Evolutionary conservation across 345 rosid genomes (phyloP).

Genomic region (Clausena lansium): DNA sequence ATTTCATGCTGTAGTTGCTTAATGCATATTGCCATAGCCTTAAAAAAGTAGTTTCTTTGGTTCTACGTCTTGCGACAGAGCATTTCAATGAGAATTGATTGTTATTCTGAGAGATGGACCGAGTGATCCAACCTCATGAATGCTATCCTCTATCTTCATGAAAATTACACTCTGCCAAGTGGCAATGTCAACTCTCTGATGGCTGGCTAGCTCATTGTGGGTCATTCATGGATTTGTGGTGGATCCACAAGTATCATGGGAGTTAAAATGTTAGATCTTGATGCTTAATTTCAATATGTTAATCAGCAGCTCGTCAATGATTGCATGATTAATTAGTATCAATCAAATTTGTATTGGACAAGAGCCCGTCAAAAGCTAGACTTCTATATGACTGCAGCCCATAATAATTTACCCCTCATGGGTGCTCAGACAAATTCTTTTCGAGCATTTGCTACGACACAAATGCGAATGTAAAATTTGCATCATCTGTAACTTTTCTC

Average conservation of each 20-base stretch:
- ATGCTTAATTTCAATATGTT: too few relatives aligned
- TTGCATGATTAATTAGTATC: background rate
- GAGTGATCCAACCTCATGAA: background rate
- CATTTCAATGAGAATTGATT: background rate
- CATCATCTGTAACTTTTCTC: background rate
- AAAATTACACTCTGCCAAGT: background rate
- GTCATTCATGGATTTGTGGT: background rate
- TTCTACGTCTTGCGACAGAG: background rate
- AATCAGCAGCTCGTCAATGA: background rate
- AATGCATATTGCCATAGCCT: constrained; percentile 11
- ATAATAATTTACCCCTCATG: background rate
- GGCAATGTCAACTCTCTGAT: background rate
- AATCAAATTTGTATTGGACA: background rate
- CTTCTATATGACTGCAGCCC: background rate
- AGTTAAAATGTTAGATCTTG: background rate
- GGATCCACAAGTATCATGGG: background rate
- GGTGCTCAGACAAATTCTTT: background rate
- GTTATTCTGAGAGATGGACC: background rate
- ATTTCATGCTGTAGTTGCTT: background rate
- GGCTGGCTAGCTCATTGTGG: background rate
- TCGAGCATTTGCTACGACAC: background rate
- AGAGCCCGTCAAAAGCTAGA: background rate
- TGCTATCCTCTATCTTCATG: constrained; percentile 6
- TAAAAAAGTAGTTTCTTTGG: constrained; percentile 9
- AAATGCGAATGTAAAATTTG: background rate